Percentiles rank a stretch among this genome's conserved stretches.
phyloP scores from a whole-genome alignment of 1,284 basidiomycete genomes.

The Ceratobasidium sp. region DNA sequence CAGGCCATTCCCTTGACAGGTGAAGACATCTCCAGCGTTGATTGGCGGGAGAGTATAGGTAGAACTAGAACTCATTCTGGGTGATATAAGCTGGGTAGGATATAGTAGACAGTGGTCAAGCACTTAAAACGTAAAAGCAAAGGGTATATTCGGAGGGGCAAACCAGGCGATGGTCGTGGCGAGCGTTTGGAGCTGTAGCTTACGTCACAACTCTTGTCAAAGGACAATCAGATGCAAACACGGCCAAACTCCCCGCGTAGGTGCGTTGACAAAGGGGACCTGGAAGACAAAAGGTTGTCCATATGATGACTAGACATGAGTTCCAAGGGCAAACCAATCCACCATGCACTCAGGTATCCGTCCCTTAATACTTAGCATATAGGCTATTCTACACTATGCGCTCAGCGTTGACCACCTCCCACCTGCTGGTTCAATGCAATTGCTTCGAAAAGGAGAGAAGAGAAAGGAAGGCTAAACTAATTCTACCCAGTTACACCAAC shows the following conservation, averaged over 20 bases:
- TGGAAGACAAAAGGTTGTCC: no score
- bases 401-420: no score
- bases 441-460: no score
- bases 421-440: no score
- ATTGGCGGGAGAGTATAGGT: conserved; percentile 38
- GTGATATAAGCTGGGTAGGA: background rate
- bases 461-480: no score
- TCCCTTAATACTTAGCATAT: no score
- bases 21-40: conserved; percentile 41
- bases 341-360: no score
- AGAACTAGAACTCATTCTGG: conserved; percentile 13
- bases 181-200: background rate
- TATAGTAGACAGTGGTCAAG: background rate
- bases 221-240: background rate
- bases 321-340: no score
- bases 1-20: conserved; percentile 32
- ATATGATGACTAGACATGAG: no score
- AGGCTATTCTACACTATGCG: no score
- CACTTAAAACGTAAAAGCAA: no score
- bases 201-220: background rate
- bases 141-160: background rate
- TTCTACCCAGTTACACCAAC: background rate
- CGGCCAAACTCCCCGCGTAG: background rate
- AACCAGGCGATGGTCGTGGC: background rate
- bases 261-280: no score